Conservation (phyloP, 805 yeast species). For the Suhomyces emberorum region DNA sequence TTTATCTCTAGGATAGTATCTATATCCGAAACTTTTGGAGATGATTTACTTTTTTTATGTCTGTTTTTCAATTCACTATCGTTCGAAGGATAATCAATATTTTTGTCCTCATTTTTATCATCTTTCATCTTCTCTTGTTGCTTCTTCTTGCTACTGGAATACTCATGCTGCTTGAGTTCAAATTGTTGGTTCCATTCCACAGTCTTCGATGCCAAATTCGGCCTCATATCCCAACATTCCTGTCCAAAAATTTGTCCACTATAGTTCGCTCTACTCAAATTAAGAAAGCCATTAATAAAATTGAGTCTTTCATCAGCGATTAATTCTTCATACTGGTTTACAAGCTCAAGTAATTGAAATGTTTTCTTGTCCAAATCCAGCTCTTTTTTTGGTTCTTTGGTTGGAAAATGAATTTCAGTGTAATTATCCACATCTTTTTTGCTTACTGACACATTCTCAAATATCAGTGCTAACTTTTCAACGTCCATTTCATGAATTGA, state of each 20-base stretch:
- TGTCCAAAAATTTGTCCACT: constrained; percentile 33
- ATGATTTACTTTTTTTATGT: constrained; percentile 1
- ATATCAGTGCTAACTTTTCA: constrained; percentile 1
- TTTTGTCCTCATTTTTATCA: constrained; percentile 1
- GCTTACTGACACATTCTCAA: constrained; percentile 11
- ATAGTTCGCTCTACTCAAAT: constrained; percentile 47
- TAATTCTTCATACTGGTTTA: constrained; percentile 32
- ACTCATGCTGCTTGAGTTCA: constrained; percentile 1
- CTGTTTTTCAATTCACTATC: constrained; percentile 3
- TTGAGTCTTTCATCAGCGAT: constrained; percentile 17
- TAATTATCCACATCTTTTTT: not conserved
- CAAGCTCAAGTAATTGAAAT: constrained; percentile 22
- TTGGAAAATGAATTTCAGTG: constrained; percentile 1
- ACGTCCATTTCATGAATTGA: no score
- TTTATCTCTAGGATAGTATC: not conserved
- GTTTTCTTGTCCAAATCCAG: constrained; percentile 7
- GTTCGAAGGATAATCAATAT: not conserved
- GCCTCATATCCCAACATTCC: constrained; percentile 40
- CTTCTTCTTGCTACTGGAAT: constrained; percentile 1
- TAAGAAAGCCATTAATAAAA: constrained; percentile 36
- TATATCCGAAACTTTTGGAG: not conserved
- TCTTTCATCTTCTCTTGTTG: constrained; percentile 2
- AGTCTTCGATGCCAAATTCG: constrained; percentile 22
- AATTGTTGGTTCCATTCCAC: constrained; percentile 9
- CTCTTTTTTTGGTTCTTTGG: not conserved